These are phyloP conservation scores for Fonsecaea nubica DNA, from an alignment of 2,329 filamentous ascomycete species.

Conservation along the genomic window DNA sequence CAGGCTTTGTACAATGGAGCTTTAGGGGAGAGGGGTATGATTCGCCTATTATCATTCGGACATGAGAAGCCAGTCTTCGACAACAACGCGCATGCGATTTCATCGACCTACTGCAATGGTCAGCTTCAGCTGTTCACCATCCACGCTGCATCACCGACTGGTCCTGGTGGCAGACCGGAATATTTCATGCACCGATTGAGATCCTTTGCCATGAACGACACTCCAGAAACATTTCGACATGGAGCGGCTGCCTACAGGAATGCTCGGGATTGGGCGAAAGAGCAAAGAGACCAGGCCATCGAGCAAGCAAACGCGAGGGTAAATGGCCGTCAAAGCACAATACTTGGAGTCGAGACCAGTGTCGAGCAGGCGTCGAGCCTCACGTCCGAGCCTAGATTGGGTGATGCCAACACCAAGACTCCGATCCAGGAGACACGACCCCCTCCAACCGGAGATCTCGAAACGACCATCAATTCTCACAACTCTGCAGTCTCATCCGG, in stretches of 20 bases:
- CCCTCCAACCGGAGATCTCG: no score
- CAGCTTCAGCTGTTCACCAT: conserved; percentile 50
- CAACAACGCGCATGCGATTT: conserved; percentile 50
- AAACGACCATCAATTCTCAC: no score
- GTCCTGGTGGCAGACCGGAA: conserved; percentile 44
- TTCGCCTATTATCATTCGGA: conserved; percentile 45
- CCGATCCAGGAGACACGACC: no score
- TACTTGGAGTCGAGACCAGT: conserved; percentile 39
- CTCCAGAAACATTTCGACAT: conserved; percentile 43
- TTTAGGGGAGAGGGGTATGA: conserved; percentile 42
- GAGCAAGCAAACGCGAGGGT: conserved; percentile 38
- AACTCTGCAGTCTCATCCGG: no score
- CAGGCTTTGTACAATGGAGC: conserved; percentile 51
- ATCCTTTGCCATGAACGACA: conserved; percentile 42
- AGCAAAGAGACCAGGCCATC: conserved; percentile 48
- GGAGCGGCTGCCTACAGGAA: conserved; percentile 52
- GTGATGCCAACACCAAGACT: conserved; percentile 26
- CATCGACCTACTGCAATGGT: conserved; percentile 49
- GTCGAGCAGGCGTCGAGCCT: conserved; percentile 20
- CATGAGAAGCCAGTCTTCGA: conserved; percentile 46
- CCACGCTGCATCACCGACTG: conserved; percentile 46
- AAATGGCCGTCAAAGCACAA: conserved; percentile 1
- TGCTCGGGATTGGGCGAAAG: conserved; percentile 47
- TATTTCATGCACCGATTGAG: conserved; percentile 52
- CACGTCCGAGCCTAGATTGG: conserved; percentile 18